These are phyloP conservation scores for Calendula officinalis DNA, from an alignment of 129 eudicot species.

Conservation along the genomic window DNA sequence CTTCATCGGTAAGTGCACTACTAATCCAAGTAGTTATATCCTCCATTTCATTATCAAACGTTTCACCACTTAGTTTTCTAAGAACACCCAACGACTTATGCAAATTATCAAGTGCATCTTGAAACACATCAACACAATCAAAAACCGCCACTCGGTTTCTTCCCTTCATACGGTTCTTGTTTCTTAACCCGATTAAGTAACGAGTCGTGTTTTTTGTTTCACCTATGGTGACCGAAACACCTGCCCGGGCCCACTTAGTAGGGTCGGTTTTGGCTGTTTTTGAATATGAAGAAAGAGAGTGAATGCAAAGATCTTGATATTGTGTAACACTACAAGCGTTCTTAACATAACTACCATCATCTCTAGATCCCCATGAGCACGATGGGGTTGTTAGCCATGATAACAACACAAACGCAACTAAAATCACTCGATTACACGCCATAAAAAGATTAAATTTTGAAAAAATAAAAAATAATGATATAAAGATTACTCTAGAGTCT, in stretches of 20 bases:
- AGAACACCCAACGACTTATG: constrained; percentile 63
- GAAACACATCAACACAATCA: constrained; percentile 67
- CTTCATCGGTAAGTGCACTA: constrained; percentile 80
- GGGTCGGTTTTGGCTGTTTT: constrained; percentile 58
- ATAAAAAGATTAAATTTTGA: not conserved
- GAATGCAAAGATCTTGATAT: constrained; percentile 60
- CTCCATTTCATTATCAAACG: constrained; percentile 48
- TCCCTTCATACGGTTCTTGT: constrained; percentile 28
- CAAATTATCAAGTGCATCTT: constrained; percentile 63
- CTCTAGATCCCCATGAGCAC: constrained; percentile 19
- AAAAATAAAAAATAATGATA: not conserved
- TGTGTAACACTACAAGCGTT: constrained; percentile 80
- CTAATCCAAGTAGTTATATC: constrained; percentile 92
- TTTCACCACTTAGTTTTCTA: constrained; percentile 43
- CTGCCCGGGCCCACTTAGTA: constrained; percentile 80
- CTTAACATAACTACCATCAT: constrained; percentile 38
- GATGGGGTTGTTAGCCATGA: constrained; percentile 30
- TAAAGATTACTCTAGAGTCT: constrained; percentile 7
- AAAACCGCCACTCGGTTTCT: constrained; percentile 44
- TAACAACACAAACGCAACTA: constrained; percentile 26
- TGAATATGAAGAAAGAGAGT: constrained; percentile 62
- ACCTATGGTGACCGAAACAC: constrained; percentile 77
- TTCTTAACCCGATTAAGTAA: constrained; percentile 35
- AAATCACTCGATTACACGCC: constrained; percentile 2
- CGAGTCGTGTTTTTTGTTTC: constrained; percentile 51